These are phyloP conservation scores for Rostrohypoxylon terebratum DNA, from an alignment of 495 filamentous ascomycete genomes.

Conservation along the genomic window DNA sequence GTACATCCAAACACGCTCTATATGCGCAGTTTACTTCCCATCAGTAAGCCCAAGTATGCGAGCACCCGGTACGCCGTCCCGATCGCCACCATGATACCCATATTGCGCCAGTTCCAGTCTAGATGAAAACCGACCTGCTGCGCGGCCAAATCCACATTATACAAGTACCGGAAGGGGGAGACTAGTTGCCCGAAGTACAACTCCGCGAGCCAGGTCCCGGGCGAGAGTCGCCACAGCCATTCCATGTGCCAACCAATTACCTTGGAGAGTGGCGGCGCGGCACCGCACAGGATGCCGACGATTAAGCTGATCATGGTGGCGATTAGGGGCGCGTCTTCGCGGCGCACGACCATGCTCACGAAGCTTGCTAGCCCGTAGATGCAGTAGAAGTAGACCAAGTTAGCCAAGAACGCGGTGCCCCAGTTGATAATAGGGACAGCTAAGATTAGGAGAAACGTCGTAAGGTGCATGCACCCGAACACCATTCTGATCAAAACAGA, in stretches of 20 bases:
- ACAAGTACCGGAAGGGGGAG: conserved; percentile 59
- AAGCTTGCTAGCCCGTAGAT: conserved; percentile 67
- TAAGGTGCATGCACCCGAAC: conserved; percentile 67
- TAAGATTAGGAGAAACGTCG: conserved; percentile 62
- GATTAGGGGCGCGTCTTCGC: conserved; percentile 62
- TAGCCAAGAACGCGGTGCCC: conserved; percentile 56
- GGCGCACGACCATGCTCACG: conserved; percentile 60
- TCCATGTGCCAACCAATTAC: conserved; percentile 65
- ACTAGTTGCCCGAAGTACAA: conserved; percentile 64
- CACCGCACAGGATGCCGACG: conserved; percentile 62
- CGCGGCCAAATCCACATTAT: conserved; percentile 55
- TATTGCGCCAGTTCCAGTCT: conserved; percentile 53
- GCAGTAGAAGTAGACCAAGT: conserved; percentile 68
- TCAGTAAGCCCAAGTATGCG: conserved; percentile 56
- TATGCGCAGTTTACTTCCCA: conserved; percentile 41
- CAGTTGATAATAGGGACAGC: conserved; percentile 62
- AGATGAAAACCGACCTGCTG: conserved; percentile 55
- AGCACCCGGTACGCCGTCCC: conserved; percentile 56
- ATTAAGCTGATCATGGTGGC: conserved; percentile 62
- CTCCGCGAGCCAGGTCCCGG: conserved; percentile 69
- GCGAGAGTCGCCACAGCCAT: conserved; percentile 66
- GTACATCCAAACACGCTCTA: not conserved
- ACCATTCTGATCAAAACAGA: conserved; percentile 61
- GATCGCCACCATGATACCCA: conserved; percentile 53
- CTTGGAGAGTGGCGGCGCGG: conserved; percentile 60